Percentiles rank a stretch among this genome's conserved stretches.
Evolutionary conservation across 148 eudicot species (phyloP).

Genomic region (Linanthus parryae): DNA sequence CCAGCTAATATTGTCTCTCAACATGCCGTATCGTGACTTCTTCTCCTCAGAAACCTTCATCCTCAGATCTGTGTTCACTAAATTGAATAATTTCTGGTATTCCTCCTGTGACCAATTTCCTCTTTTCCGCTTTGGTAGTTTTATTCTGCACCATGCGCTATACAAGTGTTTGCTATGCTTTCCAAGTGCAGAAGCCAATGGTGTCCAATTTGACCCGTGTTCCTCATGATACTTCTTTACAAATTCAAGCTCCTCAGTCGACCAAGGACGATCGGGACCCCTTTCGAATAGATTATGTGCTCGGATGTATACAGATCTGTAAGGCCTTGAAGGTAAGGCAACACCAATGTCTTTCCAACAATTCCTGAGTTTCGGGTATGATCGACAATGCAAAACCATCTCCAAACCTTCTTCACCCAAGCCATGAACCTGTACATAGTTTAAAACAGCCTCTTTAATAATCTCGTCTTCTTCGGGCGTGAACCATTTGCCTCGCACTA

Average conservation of each 20-base stretch:
- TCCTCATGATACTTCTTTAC: not conserved
- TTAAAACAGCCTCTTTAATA: constrained; percentile 4
- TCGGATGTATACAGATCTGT: constrained; percentile 1
- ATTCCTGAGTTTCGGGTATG: constrained; percentile 1
- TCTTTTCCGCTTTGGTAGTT: not conserved
- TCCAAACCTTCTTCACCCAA: constrained; percentile 4
- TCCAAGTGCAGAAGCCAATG: constrained; percentile 6
- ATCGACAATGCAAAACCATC: constrained; percentile 9
- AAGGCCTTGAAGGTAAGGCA: constrained; percentile 8
- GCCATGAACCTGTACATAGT: constrained; percentile 2
- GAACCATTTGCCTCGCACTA: constrained; percentile 9
- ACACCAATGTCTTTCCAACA: constrained; percentile 9
- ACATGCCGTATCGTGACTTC: constrained; percentile 7
- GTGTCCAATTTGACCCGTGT: constrained; percentile 11
- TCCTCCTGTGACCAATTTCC: constrained; percentile 8
- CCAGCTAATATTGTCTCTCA: constrained; percentile 12
- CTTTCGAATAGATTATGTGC: constrained; percentile 9
- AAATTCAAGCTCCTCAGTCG: constrained; percentile 1
- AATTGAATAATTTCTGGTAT: constrained; percentile 8
- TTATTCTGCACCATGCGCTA: not conserved
- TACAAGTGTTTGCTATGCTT: constrained; percentile 1
- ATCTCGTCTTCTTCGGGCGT: constrained; percentile 8
- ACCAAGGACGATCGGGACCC: not conserved
- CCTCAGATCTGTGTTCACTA: constrained; percentile 5
- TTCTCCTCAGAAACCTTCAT: constrained; percentile 8